phyloP scores from a whole-genome alignment of 2,329 filamentous ascomycete species.

The Aspergillus latus region DNA sequence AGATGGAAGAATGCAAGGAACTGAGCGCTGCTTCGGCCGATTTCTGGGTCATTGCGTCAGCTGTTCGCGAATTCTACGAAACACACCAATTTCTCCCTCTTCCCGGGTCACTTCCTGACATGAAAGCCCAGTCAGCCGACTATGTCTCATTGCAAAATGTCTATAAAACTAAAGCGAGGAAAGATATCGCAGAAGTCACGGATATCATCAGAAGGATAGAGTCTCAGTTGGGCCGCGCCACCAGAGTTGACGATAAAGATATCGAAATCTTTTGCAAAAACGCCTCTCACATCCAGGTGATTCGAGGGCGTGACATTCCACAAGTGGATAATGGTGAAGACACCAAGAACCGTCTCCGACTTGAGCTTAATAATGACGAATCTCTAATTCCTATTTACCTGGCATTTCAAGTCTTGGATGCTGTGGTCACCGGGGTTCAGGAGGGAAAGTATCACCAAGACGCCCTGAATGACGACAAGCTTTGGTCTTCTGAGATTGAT shows the following conservation, averaged over 20 bases:
- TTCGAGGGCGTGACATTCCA: conserved; percentile 63
- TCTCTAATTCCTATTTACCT: conserved; percentile 69
- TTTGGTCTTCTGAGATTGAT: conserved; percentile 34
- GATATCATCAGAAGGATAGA: conserved; percentile 61
- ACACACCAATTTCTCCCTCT: conserved; percentile 74
- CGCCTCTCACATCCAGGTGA: conserved; percentile 85
- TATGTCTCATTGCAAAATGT: conserved; percentile 90
- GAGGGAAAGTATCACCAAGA: conserved; percentile 24
- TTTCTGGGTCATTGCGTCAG: conserved; percentile 88
- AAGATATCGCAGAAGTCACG: conserved; percentile 74
- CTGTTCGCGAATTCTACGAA: conserved; percentile 73
- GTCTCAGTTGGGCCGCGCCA: conserved; percentile 45
- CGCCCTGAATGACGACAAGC: conserved; percentile 34
- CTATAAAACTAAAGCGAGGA: conserved; percentile 83
- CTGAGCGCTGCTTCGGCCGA: conserved; percentile 53
- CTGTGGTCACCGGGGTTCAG: conserved; percentile 57
- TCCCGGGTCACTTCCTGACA: conserved; percentile 86
- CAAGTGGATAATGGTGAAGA: conserved; percentile 44
- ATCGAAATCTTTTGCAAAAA: conserved; percentile 95
- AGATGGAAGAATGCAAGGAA: conserved; percentile 59
- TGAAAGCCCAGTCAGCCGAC: conserved; percentile 90
- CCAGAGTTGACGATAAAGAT: conserved; percentile 64
- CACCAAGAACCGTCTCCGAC: conserved; percentile 46
- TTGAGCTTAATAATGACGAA: conserved; percentile 48
- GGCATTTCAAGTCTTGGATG: conserved; percentile 53